Conservation (phyloP, 2,329 filamentous ascomycete species). For the Falciphora oryzae region DNA sequence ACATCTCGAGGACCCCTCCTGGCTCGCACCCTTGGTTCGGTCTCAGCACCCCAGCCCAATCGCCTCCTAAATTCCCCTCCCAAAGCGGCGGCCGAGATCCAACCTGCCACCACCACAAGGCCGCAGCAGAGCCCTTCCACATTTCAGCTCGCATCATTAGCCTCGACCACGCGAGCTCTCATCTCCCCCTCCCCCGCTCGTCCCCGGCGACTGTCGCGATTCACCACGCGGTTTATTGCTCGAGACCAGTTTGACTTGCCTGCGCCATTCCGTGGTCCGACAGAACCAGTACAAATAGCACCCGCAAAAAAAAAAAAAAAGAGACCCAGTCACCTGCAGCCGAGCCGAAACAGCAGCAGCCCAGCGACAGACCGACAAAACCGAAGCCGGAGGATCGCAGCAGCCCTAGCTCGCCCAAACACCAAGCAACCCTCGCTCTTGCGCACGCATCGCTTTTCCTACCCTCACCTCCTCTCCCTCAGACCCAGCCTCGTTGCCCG, state of each 20-base stretch:
- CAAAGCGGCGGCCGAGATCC: no score
- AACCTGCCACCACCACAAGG: background rate
- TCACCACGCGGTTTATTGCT: background rate
- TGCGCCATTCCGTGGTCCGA: background rate
- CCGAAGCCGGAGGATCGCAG: background rate
- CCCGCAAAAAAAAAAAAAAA: background rate
- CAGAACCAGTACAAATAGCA: background rate
- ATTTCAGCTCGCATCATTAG: background rate
- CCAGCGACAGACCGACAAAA: background rate
- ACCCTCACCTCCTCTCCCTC: background rate
- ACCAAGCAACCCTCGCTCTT: background rate
- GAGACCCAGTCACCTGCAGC: background rate
- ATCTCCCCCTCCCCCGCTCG: background rate
- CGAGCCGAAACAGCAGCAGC: background rate
- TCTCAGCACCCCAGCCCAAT: background rate
- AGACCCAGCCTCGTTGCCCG: constrained; percentile 19
- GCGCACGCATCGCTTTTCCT: background rate
- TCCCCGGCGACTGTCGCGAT: background rate
- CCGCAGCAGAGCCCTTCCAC: background rate
- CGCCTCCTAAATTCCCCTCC: background rate
- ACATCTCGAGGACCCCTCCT: background rate
- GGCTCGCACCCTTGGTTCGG: background rate
- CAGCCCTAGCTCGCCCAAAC: background rate
- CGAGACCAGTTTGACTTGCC: background rate
- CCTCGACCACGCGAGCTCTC: background rate